phyloP scores from a whole-genome alignment of 257 asterid genomes.

The Knoxia roxburghii region DNA sequence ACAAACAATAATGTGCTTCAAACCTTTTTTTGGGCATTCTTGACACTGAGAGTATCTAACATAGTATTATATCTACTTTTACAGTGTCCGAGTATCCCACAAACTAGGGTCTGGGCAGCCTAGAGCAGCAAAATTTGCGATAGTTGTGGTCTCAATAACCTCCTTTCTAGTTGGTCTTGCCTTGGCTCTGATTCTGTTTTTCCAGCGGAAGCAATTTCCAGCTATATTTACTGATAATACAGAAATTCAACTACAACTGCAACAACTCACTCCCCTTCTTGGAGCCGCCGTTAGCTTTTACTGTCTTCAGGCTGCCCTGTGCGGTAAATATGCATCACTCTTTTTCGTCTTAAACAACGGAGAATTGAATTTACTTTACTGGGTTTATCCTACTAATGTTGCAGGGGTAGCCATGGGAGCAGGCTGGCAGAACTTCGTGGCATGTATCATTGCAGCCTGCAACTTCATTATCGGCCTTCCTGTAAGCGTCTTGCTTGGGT shows the following conservation, averaged over 20 bases:
- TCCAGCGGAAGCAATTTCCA: slow-evolving; percentile 37
- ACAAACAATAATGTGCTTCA: no score
- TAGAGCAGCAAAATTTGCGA: slow-evolving; percentile 53
- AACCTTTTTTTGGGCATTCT: no score
- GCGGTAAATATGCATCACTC: slow-evolving; percentile 22
- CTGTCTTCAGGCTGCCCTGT: slow-evolving; percentile 39
- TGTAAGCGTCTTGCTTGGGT: slow-evolving; percentile 42
- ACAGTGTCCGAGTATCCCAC: slow-evolving; percentile 55
- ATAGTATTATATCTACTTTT: neutral
- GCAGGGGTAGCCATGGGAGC: slow-evolving; percentile 78
- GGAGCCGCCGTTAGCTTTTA: slow-evolving; percentile 34
- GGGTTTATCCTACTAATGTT: neutral
- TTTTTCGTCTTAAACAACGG: neutral
- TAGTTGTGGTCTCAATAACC: slow-evolving; percentile 37
- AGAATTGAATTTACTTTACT: neutral
- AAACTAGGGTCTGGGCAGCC: slow-evolving; percentile 58
- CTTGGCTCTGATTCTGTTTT: slow-evolving; percentile 23
- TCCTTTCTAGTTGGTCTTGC: slow-evolving; percentile 35
- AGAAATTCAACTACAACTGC: slow-evolving; percentile 29
- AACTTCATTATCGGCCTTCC: slow-evolving; percentile 61
- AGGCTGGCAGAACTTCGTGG: slow-evolving; percentile 73
- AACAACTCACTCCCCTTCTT: slow-evolving; percentile 44
- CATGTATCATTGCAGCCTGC: slow-evolving; percentile 48
- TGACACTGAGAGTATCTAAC: no score
- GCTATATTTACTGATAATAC: slow-evolving; percentile 30